Percentiles rank a stretch among this genome's conserved stretches.
Conservation (phyloP, 2,329 filamentous ascomycete genomes). For the Paracorniculantispora psalliotae region DNA sequence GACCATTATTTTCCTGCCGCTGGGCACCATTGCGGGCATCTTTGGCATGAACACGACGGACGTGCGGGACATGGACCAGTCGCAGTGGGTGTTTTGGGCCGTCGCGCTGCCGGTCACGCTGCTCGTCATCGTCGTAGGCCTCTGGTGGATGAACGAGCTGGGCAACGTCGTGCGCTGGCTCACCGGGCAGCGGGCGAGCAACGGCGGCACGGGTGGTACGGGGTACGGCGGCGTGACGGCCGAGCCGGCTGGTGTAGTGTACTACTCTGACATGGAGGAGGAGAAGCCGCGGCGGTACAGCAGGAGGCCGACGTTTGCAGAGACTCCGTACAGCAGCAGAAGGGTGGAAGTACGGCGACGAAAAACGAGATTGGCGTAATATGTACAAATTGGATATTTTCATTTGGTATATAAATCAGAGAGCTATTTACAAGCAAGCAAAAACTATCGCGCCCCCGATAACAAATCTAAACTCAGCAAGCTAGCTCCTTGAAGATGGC, state of each 20-base stretch:
- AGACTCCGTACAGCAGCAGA: not conserved
- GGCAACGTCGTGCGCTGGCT: conserved; percentile 29
- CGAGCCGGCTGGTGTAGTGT: not conserved
- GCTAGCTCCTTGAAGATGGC: not conserved
- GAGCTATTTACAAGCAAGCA: not conserved
- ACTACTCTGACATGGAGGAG: conserved; percentile 1
- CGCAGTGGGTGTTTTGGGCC: conserved; percentile 47
- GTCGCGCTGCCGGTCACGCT: conserved; percentile 43
- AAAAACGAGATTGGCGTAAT: not conserved
- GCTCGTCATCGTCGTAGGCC: conserved; percentile 32
- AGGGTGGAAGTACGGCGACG: not conserved
- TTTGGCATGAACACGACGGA: conserved; percentile 52
- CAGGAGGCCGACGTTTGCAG: not conserved
- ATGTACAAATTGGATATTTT: not conserved
- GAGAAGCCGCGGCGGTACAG: conserved; percentile 2
- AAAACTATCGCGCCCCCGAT: not conserved
- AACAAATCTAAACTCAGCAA: not conserved
- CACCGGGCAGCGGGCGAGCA: conserved; percentile 14
- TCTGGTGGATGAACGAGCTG: conserved; percentile 41
- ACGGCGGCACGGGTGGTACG: not conserved
- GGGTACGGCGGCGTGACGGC: conserved; percentile 5
- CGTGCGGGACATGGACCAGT: conserved; percentile 42
- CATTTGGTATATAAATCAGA: not conserved
- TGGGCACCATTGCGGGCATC: conserved; percentile 42
- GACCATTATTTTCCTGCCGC: conserved; percentile 44